Base-by-base conservation (phyloP, 1,284 basidiomycete genomes). In the Apiotrichum sp. region DNA sequence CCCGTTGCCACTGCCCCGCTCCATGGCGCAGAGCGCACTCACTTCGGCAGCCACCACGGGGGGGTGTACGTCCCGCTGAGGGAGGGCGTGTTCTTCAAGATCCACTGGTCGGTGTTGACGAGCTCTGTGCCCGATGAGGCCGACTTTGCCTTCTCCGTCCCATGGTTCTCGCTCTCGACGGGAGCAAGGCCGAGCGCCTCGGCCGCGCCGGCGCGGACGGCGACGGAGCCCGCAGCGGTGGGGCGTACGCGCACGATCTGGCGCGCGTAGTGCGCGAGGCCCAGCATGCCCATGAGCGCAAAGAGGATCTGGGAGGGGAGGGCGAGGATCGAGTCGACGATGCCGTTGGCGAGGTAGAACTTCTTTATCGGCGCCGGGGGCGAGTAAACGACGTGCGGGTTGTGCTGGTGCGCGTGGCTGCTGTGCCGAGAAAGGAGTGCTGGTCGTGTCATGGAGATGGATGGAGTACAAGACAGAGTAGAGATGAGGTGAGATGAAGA, bases 41-140 rank as follows among this genome's bases (percentile, higher is more conserved):
- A 73, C 71, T 70, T 74, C n/a, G 71, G 68, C 36, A 76, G 57
- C 75, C 74, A 77, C 75, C 75, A 77, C 36, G 65, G 60, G 5
- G 77, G 76, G 36, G 59, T 72, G 58, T 76, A 78, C 4, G 61
- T 63, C 32, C 71, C 71, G 44, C 62, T 64, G 51, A 78, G 57
- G 46, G 69, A 71, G 1, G 71, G 69, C 22, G 72, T 72, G 56
- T 66, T 72, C 16, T 65, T 62, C n/a, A 59, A 51, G 4, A 77
- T 59, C 69, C 73, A 77, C 50, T 67, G 39, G 22, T 53, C 57
- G 39, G 68, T 52, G 36, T 46, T 48, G n/a, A 48, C 45, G 44
- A 58, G 46, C 16, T 48, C 47, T 22, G 45, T 35, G 29, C 3
- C 6, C 34, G 36, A 8, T 13, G 36, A 13, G 36, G 8, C 9